These are phyloP conservation scores for Cornus controversa DNA, from an alignment of 148 eudicot genomes.

Conservation along the genomic window DNA sequence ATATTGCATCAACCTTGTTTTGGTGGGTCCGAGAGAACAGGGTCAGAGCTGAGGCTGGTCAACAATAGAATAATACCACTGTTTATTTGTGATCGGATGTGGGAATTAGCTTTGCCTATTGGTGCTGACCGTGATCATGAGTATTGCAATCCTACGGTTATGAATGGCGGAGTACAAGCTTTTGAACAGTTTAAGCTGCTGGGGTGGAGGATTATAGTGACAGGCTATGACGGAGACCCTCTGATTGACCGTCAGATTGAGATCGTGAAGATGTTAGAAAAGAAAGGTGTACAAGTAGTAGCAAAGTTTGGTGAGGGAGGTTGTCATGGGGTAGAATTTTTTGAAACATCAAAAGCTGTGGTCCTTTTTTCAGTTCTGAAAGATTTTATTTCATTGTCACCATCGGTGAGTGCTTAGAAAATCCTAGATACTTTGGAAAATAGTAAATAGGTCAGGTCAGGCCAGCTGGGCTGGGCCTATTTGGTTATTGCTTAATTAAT, in stretches of 20 bases:
- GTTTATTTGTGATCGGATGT: slow-evolving; percentile 35
- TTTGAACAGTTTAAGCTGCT: slow-evolving; percentile 14
- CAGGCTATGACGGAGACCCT: slow-evolving; percentile 37
- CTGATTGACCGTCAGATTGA: slow-evolving; percentile 30
- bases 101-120: slow-evolving; percentile 49
- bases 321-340: not conserved
- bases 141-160: slow-evolving; percentile 24
- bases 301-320: not conserved
- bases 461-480: too few species aligned
- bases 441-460: too few species aligned
- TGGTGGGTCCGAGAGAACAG: slow-evolving; percentile 44
- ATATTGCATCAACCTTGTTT: slow-evolving; percentile 51
- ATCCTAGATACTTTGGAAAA: not conserved
- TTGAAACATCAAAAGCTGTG: not conserved
- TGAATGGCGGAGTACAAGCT: slow-evolving; percentile 1
- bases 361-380: not conserved
- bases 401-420: not conserved
- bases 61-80: slow-evolving; percentile 33
- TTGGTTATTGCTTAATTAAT: not conserved
- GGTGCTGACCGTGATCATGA: slow-evolving; percentile 43
- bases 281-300: slow-evolving; percentile 8
- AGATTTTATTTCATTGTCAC: too few species aligned
- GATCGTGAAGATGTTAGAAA: slow-evolving; percentile 18
- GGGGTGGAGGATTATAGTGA: slow-evolving; percentile 36
- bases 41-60: slow-evolving; percentile 41